Base-by-base conservation (phyloP, 257 asterid species). In the Ligustrum vulgare region DNA sequence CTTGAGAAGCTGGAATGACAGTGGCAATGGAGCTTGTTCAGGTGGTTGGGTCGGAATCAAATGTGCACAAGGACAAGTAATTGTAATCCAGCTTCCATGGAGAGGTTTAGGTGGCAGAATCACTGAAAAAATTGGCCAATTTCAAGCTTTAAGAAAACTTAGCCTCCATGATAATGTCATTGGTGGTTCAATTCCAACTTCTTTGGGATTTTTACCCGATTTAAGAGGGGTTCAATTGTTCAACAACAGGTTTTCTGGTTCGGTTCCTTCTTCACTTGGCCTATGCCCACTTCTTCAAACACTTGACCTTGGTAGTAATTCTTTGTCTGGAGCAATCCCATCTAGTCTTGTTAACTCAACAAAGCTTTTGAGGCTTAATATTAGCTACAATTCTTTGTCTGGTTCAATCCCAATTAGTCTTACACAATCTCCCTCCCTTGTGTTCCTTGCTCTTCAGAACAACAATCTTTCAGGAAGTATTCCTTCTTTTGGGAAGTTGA, bases 21-120 rank as follows among this genome's bases (percentile, higher is more conserved):
- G 80, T 77, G 98, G 96, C 9, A 54, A 64, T 49, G 98, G 97
- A 72, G 99, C 96, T 79, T 95, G 99, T 83, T 88, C 97, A 5
- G 99, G 98, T 66, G 78, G 82, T 8, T 93, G 99, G 99, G 73
- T 58, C 31, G 99, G 99, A 25, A 91, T 95, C 45, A 95, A 95
- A 75, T 93, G 99, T 80, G 97, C 99, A 62, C 86, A 85, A 43
- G 99, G 98, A 8, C 96, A 93, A 70, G 98, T 95, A 47, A 95
- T 95, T 5, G 97, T 95, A 0, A 91, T 95, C 47, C 97, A 93
- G 88, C 97, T 95, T 4, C 99, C 99, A 2, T 95, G 98, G 98
- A 82, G 87, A 67, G 90, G 95, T 0, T 79, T 95, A 64, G 87
- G 92, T 68, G 99, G 99, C 33, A 83, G 87, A 75, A 72, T 95